A percentile compares a stretch with the other conserved stretches of the same genome.
These are phyloP conservation scores for Volutella citrinella DNA, from an alignment of 2,329 filamentous ascomycete genomes.

Conservation along the genomic window DNA sequence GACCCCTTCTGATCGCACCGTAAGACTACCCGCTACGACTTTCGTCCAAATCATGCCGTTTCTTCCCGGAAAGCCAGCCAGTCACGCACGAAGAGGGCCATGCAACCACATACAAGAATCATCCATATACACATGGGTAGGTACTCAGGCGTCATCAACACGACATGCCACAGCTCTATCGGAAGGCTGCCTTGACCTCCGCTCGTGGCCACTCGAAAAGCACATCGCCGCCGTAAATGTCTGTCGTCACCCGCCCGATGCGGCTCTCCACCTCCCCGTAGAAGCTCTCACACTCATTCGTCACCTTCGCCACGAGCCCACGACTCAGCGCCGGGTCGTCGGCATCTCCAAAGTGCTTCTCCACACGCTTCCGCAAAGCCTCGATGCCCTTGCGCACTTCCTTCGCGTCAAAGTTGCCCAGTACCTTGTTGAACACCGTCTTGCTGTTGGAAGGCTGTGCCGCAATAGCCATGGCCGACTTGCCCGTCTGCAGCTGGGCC, in stretches of 20 bases:
- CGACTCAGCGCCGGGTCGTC: slow-evolving; percentile 68
- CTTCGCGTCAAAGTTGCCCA: slow-evolving; percentile 75
- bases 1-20: too few relatives aligned
- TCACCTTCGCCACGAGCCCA: slow-evolving; percentile 55
- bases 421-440: slow-evolving; percentile 78
- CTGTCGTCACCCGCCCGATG: slow-evolving; percentile 57
- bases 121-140: too few relatives aligned
- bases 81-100: too few relatives aligned
- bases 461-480: slow-evolving; percentile 63
- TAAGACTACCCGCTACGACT: too few relatives aligned
- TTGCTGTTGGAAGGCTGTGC: slow-evolving; percentile 81
- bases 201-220: slow-evolving; percentile 64
- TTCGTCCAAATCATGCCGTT: too few relatives aligned
- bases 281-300: slow-evolving; percentile 60
- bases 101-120: too few relatives aligned
- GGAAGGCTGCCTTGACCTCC: slow-evolving; percentile 60
- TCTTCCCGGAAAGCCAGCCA: too few relatives aligned
- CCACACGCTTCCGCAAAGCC: slow-evolving; percentile 81
- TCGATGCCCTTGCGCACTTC: slow-evolving; percentile 91
- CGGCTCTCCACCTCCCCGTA: slow-evolving; percentile 61
- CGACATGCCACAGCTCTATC: too few relatives aligned
- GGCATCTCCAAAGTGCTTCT: slow-evolving; percentile 94
- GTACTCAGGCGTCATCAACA: too few relatives aligned
- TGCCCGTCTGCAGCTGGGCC: slow-evolving; percentile 60
- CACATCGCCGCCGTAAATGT: slow-evolving; percentile 63